These are phyloP conservation scores for Globisporangium alternatum DNA, from an alignment of 352 stramenopile genomes.

Conservation along the genomic window DNA sequence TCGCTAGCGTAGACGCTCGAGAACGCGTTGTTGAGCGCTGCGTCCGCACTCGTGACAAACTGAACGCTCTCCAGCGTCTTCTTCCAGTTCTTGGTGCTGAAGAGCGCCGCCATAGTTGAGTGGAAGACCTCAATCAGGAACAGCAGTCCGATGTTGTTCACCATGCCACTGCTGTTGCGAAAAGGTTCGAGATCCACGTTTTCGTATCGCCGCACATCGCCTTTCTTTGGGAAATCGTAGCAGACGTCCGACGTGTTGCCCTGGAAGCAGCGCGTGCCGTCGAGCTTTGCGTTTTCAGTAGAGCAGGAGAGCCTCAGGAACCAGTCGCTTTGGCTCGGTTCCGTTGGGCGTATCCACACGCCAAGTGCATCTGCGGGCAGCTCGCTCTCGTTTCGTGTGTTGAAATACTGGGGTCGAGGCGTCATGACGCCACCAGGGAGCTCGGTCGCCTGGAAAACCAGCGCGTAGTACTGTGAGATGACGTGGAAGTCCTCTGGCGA, in stretches of 20 bases:
- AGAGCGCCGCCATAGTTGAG: conserved; percentile 22
- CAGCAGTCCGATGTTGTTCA: conserved; percentile 28
- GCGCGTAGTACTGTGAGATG: conserved; percentile 28
- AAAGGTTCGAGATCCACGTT: conserved; percentile 15
- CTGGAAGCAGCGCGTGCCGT: conserved; percentile 28
- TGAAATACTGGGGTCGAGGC: conserved; percentile 22
- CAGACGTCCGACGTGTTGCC: conserved; percentile 22
- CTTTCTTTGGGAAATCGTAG: conserved; percentile 25
- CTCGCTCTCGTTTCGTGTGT: background rate
- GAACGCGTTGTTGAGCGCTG: conserved; percentile 23
- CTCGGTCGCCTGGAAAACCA: conserved; percentile 35
- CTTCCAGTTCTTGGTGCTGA: conserved; percentile 30
- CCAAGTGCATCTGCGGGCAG: conserved; percentile 23
- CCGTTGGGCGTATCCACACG: conserved; percentile 26
- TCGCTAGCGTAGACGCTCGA: conserved; percentile 21
- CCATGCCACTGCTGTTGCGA: conserved; percentile 18
- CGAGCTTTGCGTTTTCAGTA: conserved; percentile 17
- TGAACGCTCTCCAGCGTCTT: conserved; percentile 25
- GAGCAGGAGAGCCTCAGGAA: conserved; percentile 25
- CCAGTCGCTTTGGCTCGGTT: conserved; percentile 19
- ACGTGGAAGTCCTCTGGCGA: conserved; percentile 25
- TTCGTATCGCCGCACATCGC: conserved; percentile 22
- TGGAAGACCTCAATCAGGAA: conserved; percentile 31
- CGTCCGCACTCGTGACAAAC: conserved; percentile 14
- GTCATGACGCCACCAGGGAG: conserved; percentile 29